Conservation (phyloP, 306 rosid species). For the Pueraria montana region DNA sequence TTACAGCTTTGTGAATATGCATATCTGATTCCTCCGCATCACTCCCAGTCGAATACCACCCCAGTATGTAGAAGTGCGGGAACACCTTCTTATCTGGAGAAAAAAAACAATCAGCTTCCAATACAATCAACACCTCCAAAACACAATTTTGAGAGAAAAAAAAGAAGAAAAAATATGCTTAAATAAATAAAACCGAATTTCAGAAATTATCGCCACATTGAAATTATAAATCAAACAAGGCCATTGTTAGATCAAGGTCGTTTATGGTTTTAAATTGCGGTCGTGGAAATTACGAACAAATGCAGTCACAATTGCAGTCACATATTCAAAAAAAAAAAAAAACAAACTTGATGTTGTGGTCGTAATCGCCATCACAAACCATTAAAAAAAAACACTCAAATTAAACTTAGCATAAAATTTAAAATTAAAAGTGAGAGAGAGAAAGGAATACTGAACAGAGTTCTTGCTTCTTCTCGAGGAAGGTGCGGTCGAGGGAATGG, state of each 20-base stretch:
- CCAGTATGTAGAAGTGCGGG: constrained; percentile 89
- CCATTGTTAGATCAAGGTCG: constrained; percentile 5
- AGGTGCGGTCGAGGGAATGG: constrained; percentile 86
- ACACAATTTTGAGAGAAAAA: background rate
- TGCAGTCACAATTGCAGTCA: no score
- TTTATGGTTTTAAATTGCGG: background rate
- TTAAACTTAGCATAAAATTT: background rate
- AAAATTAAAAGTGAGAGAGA: background rate
- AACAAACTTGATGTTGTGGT: no score
- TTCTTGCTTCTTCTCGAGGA: constrained; percentile 98
- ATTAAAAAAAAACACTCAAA: background rate
- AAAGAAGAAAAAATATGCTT: background rate
- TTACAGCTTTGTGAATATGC: constrained; percentile 93
- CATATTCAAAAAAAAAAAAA: no score
- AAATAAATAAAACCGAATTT: background rate
- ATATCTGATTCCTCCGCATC: constrained; percentile 91
- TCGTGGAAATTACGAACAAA: no score
- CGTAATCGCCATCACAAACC: background rate
- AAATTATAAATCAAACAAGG: constrained; percentile 16
- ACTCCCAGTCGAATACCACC: constrained; percentile 98
- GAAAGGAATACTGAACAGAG: constrained; percentile 71
- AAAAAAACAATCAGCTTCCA: background rate
- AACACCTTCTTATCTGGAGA: constrained; percentile 93
- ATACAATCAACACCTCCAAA: background rate
- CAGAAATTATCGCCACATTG: background rate